phyloP scores from a whole-genome alignment of 2,329 filamentous ascomycete species.

The Neofusicoccum laricinum region DNA sequence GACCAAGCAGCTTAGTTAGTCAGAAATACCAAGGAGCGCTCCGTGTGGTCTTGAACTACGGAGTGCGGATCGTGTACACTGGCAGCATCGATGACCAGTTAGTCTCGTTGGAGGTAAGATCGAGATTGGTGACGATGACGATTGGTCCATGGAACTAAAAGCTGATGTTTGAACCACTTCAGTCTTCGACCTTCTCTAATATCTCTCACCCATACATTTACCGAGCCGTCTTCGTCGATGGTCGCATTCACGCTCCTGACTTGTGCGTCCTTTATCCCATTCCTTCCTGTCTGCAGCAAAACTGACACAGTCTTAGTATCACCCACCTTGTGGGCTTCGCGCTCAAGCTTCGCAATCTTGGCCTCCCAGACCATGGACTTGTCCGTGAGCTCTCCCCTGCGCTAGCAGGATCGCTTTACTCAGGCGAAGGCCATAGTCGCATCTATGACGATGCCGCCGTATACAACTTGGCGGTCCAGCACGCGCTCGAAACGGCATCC shows the following conservation, averaged over 20 bases:
- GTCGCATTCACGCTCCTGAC: constrained; percentile 84
- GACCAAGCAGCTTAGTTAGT: constrained; percentile 76
- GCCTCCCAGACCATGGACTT: constrained; percentile 87
- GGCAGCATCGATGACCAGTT: constrained; percentile 97
- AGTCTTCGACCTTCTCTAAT: constrained; percentile 82
- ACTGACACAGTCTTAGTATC: constrained; percentile 42
- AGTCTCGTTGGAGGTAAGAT: constrained; percentile 77
- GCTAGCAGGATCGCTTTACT: constrained; percentile 85
- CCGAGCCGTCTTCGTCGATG: constrained; percentile 93
- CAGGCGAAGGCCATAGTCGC: constrained; percentile 87
- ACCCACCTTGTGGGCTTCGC: constrained; percentile 90
- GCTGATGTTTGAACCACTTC: not conserved
- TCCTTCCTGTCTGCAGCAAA: not conserved
- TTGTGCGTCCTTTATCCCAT: constrained; percentile 47
- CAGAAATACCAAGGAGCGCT: constrained; percentile 76
- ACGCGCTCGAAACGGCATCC: constrained; percentile 47
- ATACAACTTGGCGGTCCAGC: constrained; percentile 61
- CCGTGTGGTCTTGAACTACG: constrained; percentile 70
- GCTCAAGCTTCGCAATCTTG: constrained; percentile 89
- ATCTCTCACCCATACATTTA: constrained; percentile 90
- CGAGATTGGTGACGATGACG: too few species aligned
- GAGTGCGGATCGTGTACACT: constrained; percentile 80
- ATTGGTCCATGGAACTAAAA: too few species aligned
- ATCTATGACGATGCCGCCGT: constrained; percentile 87
- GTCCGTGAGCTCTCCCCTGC: constrained; percentile 86